Evolutionary conservation across 352 stramenopile genomes (phyloP), one percentile per base, ranked within the genome.

Genomic region (Hyaloperonospora arabidopsidis): DNA sequence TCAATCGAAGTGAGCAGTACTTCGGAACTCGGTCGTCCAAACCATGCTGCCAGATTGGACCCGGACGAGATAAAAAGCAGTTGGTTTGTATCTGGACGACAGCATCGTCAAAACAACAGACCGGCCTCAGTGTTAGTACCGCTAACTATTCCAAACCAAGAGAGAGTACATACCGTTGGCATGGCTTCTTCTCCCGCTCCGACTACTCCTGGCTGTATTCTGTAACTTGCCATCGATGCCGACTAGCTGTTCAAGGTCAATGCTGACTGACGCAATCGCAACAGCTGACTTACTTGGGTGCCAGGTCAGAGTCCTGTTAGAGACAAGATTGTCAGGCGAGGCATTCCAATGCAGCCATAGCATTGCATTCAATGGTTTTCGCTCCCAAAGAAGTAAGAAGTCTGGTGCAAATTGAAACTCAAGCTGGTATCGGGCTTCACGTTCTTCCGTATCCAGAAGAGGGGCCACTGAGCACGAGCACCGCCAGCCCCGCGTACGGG

Each of bases 41-140:
- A 56, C 45, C 61, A 66, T 0, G 61, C 44, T 13, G 8, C 23
- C 7, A 84, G 21, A 41, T 56, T 79, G 15, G 68, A 70, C 1
- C 73, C 73, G 1, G 66, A 60, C n/a, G 73, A 84, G 22, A 84
- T 38, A 15, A 84, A 52, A 4, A 84, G 58, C 45, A 84, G 44
- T 55, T 67, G 52, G 8, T 67, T 54, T 40, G 57, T 41, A 3
- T 65, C 63, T 62, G 18, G 40, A 6, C n/a, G 28, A 47, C 15
- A 48, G 25, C 38, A 56, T 15, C 28, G 49, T 28, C 21, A 32
- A 14, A 52, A 32, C 38, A n/a, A 7, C 18, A 34, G 18, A 53
- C 2, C 19, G 3, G 44, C 11, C 14, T 59, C 12, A 59, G 40
- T 10, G 23, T 38, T 13, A 63, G 15, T 32, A n/a, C n/a, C n/a